Evolutionary conservation across 345 rosid genomes (phyloP), one percentile per base, ranked within the genome.

Genomic region (Psidium guajava): DNA sequence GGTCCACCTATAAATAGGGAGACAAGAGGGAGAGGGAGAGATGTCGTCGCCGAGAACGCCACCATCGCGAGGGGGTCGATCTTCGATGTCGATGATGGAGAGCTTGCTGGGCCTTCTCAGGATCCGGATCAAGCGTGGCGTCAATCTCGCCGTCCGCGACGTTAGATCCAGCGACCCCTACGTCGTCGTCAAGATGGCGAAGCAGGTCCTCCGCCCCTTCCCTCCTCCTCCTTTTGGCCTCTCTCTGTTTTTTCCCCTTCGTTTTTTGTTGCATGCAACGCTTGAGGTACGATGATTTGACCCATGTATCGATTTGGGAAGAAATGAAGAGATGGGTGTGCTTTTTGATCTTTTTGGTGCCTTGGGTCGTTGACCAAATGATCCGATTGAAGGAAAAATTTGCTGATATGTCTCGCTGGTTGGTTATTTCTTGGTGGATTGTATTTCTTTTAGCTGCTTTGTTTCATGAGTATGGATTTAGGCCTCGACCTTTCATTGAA

Each of bases 81-180:
- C 77, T 69, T 0, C 24, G 13, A 69, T 32, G 77, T 69, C 94
- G 27, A 84, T 91, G 40, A 94, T 97, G 98, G 98, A 95, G 11
- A 85, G 74, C 84, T 92, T 97, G 42, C 24, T 97, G 87, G 98
- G 98, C 5, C 91, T 97, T 53, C 94, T 97, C 28, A 87, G 98
- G 82, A 91, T 97, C 87, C 91, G 92, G 15, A 90, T 97, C 88
- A 93, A 91, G 85, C 96, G 98, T 9, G 99, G 99, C 75, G 89
- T 93, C 54, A 95, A 96, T 88, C 96, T 97, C 59, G 99, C 98
- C 81, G 96, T 97, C 85, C 99, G 99, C 27, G 98, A 97, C 85
- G 93, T 94, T 75, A 92, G 93, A 44, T 94, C 95, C 85, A 97
- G 99, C 88, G 99, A 97, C 85, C 99, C 99, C 74, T 97, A 96